These are phyloP conservation scores for Ploettnerulaceae sp. DNA, from an alignment of 2,329 filamentous ascomycete species.

Conservation along the genomic window DNA sequence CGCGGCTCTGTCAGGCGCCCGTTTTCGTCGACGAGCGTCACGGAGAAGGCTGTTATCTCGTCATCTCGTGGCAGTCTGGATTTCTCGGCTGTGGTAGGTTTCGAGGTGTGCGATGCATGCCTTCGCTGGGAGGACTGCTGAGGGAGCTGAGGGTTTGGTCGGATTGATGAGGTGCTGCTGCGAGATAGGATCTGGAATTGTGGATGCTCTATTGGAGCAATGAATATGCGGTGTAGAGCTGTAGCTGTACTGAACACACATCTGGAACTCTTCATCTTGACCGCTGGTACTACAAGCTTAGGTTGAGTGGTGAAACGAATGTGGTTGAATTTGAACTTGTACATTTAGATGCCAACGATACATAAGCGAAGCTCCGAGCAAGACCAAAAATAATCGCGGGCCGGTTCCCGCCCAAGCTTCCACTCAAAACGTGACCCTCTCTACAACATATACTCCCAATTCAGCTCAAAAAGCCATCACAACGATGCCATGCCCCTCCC, in stretches of 20 bases:
- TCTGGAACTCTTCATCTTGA: conserved; percentile 12
- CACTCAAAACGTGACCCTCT: conserved; percentile 2
- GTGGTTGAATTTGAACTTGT: not conserved
- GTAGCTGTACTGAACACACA: conserved; percentile 41
- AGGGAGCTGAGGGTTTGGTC: conserved; percentile 8
- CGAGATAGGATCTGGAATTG: conserved; percentile 22
- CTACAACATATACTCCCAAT: not conserved
- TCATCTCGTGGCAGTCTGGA: conserved; percentile 41
- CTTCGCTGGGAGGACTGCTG: conserved; percentile 10
- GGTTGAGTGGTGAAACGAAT: not conserved
- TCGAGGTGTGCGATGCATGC: too few relatives aligned
- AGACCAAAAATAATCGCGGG: not conserved
- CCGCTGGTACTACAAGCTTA: not conserved
- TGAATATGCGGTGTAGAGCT: conserved; percentile 45
- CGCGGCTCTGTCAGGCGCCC: conserved; percentile 34
- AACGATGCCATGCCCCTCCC: conserved; percentile 14
- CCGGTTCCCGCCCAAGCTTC: not conserved
- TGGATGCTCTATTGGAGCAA: conserved; percentile 35
- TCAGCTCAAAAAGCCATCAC: not conserved
- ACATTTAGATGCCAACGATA: too few relatives aligned
- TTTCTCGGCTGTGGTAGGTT: conserved; percentile 16
- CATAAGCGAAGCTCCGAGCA: not conserved
- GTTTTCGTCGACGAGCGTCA: conserved; percentile 41
- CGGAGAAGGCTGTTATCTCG: conserved; percentile 41
- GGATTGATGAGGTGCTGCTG: conserved; percentile 13